Percentiles rank a stretch among this genome's conserved stretches.
Evolutionary conservation across 805 yeast genomes (phyloP).

Genomic region (Metschnikowia corniflorae): DNA sequence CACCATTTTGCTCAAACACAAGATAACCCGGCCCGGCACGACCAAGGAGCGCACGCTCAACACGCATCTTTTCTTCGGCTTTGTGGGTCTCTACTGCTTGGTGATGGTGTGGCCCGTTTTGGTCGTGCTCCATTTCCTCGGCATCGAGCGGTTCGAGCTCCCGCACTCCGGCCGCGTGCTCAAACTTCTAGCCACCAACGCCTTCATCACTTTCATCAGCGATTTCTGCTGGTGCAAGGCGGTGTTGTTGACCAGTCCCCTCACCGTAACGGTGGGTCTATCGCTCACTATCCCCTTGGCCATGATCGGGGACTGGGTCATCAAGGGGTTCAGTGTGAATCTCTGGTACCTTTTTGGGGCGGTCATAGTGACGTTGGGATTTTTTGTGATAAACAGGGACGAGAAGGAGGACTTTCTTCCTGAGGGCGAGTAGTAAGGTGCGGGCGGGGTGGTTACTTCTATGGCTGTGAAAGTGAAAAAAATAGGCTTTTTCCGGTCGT

Average conservation of each 20-base stretch:
- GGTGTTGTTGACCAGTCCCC: slow-evolving; percentile 86
- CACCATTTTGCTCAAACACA: slow-evolving; percentile 75
- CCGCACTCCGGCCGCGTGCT: slow-evolving; percentile 57
- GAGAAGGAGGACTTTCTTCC: slow-evolving; percentile 58
- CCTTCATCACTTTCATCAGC: slow-evolving; percentile 74
- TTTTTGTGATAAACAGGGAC: slow-evolving; percentile 75
- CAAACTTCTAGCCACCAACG: slow-evolving; percentile 57
- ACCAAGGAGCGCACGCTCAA: slow-evolving; percentile 72
- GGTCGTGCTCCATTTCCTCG: slow-evolving; percentile 56
- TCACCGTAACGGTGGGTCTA: slow-evolving; percentile 93
- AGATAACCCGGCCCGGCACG: slow-evolving; percentile 42
- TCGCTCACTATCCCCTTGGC: slow-evolving; percentile 90
- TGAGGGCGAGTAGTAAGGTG: slow-evolving; percentile 9
- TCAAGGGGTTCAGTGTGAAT: slow-evolving; percentile 62
- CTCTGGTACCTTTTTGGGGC: slow-evolving; percentile 76
- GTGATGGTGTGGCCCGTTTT: slow-evolving; percentile 80
- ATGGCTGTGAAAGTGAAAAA: no score
- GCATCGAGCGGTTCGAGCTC: slow-evolving; percentile 66
- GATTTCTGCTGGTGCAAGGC: slow-evolving; percentile 97
- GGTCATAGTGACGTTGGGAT: slow-evolving; percentile 70
- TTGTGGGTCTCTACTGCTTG: slow-evolving; percentile 83
- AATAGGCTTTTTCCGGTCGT: no score
- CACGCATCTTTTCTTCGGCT: slow-evolving; percentile 88
- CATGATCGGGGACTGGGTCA: slow-evolving; percentile 80
- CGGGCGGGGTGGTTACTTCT: no score